Conservation (phyloP, 2,329 filamentous ascomycete species). For the Sclerotinia glacialis region DNA sequence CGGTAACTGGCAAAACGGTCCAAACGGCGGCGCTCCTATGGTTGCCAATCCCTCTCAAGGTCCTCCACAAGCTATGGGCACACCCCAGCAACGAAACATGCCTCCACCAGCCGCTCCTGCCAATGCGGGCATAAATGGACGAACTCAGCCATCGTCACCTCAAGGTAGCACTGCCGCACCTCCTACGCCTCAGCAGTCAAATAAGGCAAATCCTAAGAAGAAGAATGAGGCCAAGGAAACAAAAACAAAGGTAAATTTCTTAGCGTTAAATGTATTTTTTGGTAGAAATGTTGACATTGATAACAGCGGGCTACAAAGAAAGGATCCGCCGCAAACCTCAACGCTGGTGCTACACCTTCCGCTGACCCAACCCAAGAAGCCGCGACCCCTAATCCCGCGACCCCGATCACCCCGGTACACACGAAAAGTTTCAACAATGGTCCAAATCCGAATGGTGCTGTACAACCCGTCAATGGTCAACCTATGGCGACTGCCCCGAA, state of each 20-base stretch:
- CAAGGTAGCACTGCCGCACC: conserved; percentile 64
- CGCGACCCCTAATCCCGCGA: conserved; percentile 59
- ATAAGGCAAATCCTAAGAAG: conserved; percentile 74
- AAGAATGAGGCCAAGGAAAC: conserved; percentile 84
- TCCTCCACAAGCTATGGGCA: conserved; percentile 47
- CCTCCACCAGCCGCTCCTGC: conserved; percentile 61
- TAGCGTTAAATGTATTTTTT: conserved; percentile 38
- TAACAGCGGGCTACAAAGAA: conserved; percentile 49
- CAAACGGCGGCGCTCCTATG: conserved; percentile 42
- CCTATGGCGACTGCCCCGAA: conserved; percentile 44
- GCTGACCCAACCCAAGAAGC: conserved; percentile 55
- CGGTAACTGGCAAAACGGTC: conserved; percentile 38
- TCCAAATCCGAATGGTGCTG: conserved; percentile 46
- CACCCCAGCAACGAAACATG: conserved; percentile 70
- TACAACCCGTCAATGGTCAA: conserved; percentile 43
- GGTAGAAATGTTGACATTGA: conserved; percentile 40
- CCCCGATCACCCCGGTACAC: conserved; percentile 61
- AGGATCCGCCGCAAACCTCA: conserved; percentile 58
- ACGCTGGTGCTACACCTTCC: conserved; percentile 55
- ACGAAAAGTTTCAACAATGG: conserved; percentile 45
- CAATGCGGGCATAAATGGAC: conserved; percentile 51
- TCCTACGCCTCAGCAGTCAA: conserved; percentile 70
- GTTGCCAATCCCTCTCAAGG: conserved; percentile 48
- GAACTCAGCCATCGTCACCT: conserved; percentile 60
- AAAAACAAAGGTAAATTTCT: conserved; percentile 61